Evolutionary conservation across 78 protist species (phyloP).

Genomic region (Dictyostelium capitatum): DNA sequence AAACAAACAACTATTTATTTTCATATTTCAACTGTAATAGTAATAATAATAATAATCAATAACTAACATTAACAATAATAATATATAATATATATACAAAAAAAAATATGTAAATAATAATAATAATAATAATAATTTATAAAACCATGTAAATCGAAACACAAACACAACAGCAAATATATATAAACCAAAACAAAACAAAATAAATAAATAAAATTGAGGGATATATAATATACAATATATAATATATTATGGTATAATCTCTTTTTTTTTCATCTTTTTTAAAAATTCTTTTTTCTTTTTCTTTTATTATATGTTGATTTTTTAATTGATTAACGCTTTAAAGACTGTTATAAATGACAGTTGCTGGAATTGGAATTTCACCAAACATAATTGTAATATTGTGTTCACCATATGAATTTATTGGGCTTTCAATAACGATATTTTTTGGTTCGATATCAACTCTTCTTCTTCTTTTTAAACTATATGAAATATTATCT

Average conservation of each 20-base stretch:
- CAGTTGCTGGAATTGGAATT: neutral
- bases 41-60: neutral
- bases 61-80: neutral
- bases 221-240: too few species aligned
- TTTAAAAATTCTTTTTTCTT: neutral
- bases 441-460: conserved; percentile 40
- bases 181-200: too few species aligned
- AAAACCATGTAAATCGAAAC: too few species aligned
- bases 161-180: too few species aligned
- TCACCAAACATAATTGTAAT: conserved; percentile 14
- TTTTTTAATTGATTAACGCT: neutral
- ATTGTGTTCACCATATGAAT: conserved; percentile 10
- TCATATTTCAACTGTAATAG: neutral
- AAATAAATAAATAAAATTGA: too few species aligned
- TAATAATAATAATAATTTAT: neutral
- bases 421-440: neutral
- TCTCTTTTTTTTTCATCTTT: neutral
- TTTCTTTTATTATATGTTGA: neutral
- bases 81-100: neutral
- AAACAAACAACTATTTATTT: neutral
- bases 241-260: neutral
- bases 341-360: neutral
- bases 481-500: conserved; percentile 68
- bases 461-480: conserved; percentile 60
- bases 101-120: neutral